These are phyloP conservation scores for Cudoniella acicularis DNA, from an alignment of 495 filamentous ascomycete genomes.

Conservation along the genomic window DNA sequence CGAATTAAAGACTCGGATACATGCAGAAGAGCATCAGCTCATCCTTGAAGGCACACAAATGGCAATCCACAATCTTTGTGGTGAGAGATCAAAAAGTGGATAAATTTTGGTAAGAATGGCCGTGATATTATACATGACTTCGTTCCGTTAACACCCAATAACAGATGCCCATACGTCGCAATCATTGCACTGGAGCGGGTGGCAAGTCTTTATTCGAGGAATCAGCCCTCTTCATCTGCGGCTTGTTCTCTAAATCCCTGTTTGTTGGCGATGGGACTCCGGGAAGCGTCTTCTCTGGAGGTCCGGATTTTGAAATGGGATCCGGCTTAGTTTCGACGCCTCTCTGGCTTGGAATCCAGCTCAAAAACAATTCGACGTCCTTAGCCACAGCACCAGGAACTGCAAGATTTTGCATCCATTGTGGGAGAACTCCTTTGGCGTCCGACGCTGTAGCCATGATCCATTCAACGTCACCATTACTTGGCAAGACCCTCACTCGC, in stretches of 20 bases:
- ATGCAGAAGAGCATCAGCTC: slow-evolving; percentile 63
- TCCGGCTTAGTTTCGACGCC: background rate
- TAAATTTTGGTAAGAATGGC: background rate
- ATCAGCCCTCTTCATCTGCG: background rate
- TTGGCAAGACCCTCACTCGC: slow-evolving; percentile 39
- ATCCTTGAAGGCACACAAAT: slow-evolving; percentile 66
- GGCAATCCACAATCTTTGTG: slow-evolving; percentile 44
- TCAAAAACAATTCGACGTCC: slow-evolving; percentile 67
- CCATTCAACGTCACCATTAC: slow-evolving; percentile 52
- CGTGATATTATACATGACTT: no score
- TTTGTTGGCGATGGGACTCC: background rate
- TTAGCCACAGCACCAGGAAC: slow-evolving; percentile 63
- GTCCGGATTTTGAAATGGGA: slow-evolving; percentile 6
- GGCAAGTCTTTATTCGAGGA: slow-evolving; percentile 17
- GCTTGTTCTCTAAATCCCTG: background rate
- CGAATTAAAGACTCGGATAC: slow-evolving; percentile 66
- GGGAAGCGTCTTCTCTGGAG: slow-evolving; percentile 12
- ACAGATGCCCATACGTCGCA: no score
- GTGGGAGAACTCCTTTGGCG: slow-evolving; percentile 61
- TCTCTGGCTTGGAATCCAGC: slow-evolving; percentile 50
- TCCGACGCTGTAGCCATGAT: slow-evolving; percentile 70
- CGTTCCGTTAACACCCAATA: no score
- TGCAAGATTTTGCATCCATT: slow-evolving; percentile 63
- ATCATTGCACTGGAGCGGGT: slow-evolving; percentile 10
- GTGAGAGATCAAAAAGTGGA: slow-evolving; percentile 31